A percentile compares a stretch with the other conserved stretches of the same genome.
phyloP scores from a whole-genome alignment of 2,329 filamentous ascomycete genomes.

The Kalaharituber pfeilii region DNA sequence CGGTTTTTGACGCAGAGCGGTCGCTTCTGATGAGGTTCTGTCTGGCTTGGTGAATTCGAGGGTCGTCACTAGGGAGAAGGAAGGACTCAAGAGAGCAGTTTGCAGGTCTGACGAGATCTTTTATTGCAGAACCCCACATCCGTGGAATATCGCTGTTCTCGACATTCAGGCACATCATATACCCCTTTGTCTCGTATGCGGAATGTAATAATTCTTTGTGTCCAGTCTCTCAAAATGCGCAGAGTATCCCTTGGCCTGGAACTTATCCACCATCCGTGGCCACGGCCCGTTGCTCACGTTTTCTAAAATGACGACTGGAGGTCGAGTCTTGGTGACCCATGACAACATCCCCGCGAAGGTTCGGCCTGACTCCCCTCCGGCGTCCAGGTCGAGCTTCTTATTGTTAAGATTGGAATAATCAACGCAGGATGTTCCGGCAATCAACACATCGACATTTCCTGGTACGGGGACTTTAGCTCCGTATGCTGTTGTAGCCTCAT shows the following conservation, averaged over 20 bases:
- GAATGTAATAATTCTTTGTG: constrained; percentile 55
- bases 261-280: constrained; percentile 33
- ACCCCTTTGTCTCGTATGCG: constrained; percentile 48
- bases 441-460: constrained; percentile 41
- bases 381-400: constrained; percentile 34
- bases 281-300: constrained; percentile 50
- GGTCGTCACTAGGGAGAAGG: constrained; percentile 39
- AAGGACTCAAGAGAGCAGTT: constrained; percentile 46
- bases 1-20: constrained; percentile 23
- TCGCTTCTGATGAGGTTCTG: constrained; percentile 28
- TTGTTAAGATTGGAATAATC: constrained; percentile 55
- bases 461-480: constrained; percentile 43
- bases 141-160: constrained; percentile 23
- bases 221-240: constrained; percentile 37
- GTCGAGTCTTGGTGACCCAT: constrained; percentile 39
- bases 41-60: constrained; percentile 35
- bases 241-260: constrained; percentile 38
- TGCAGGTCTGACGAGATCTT: constrained; percentile 36
- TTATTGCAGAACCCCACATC: constrained; percentile 33
- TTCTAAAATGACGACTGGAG: constrained; percentile 51
- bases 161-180: constrained; percentile 40
- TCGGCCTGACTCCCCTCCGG: constrained; percentile 45
- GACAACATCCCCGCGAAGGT: constrained; percentile 46
- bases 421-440: constrained; percentile 59
- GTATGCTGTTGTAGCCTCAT: constrained; percentile 44